Conservation (phyloP, 2,329 filamentous ascomycete species). For the Tolypocladium album region DNA sequence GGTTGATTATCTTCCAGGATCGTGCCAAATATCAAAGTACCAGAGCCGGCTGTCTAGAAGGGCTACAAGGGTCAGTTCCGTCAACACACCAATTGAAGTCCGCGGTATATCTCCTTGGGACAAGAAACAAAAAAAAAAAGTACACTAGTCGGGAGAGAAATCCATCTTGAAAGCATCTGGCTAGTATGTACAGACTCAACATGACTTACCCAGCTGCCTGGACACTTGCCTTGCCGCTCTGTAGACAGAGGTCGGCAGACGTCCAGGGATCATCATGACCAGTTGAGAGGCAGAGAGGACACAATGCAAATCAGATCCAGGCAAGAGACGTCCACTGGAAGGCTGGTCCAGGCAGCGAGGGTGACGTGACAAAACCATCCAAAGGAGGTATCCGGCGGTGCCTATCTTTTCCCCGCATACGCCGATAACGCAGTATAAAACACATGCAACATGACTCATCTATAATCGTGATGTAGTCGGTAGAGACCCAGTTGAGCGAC, state of each 20-base stretch:
- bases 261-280: constrained; percentile 5
- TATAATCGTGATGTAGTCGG: constrained; percentile 15
- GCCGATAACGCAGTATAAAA: constrained; percentile 15
- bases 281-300: constrained; percentile 5
- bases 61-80: not conserved
- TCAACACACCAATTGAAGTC: not conserved
- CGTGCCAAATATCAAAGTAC: not conserved
- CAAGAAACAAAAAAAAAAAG: not conserved
- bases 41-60: not conserved
- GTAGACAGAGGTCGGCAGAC: constrained; percentile 12
- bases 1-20: not conserved
- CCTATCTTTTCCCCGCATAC: constrained; percentile 19
- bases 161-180: constrained; percentile 31
- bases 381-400: constrained; percentile 3
- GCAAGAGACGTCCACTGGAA: constrained; percentile 15
- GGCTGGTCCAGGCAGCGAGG: constrained; percentile 24
- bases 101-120: not conserved
- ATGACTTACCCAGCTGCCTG: constrained; percentile 44
- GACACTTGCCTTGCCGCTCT: constrained; percentile 24
- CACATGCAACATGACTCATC: constrained; percentile 24
- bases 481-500: constrained; percentile 6
- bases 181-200: constrained; percentile 40
- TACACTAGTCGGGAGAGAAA: constrained; percentile 9
- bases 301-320: constrained; percentile 8
- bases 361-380: constrained; percentile 10